phyloP scores from a whole-genome alignment of 139 green algal genomes.

The Chlorella sp. region DNA sequence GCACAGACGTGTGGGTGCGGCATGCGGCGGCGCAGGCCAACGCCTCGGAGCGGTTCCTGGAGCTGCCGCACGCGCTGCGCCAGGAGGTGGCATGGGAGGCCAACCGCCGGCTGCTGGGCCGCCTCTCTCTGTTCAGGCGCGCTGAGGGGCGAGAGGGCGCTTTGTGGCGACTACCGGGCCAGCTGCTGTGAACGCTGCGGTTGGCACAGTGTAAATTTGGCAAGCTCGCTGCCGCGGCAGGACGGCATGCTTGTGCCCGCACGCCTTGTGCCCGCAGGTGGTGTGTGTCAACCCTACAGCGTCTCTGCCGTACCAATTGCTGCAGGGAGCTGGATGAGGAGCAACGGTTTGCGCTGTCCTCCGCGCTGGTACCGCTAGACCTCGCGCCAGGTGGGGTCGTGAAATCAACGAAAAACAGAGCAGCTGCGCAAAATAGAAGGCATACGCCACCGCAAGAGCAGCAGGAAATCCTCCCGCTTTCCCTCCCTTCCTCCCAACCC shows the following conservation, averaged over 20 bases:
- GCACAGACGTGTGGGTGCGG: constrained; percentile 13
- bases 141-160: not conserved
- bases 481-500: too few relatives aligned
- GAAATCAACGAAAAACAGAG: too few relatives aligned
- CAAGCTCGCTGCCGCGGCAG: not conserved
- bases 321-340: constrained; percentile 22
- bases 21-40: not conserved
- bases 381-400: not conserved
- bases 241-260: not conserved
- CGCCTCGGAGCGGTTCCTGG: not conserved
- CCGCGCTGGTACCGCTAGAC: constrained; percentile 24
- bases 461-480: too few relatives aligned
- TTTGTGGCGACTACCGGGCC: not conserved
- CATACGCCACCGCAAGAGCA: too few relatives aligned
- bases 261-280: not conserved
- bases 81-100: constrained; percentile 28
- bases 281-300: too few relatives aligned
- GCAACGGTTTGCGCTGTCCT: constrained; percentile 11
- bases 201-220: not conserved
- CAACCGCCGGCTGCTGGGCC: constrained; percentile 19
- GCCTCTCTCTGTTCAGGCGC: constrained; percentile 27
- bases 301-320: not conserved
- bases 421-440: too few relatives aligned
- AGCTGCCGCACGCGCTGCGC: constrained; percentile 39
- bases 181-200: not conserved